Evolutionary conservation across 805 yeast species (phyloP), one percentile per base, ranked within the genome.

Genomic region (Zygosaccharomyces siamensis): DNA sequence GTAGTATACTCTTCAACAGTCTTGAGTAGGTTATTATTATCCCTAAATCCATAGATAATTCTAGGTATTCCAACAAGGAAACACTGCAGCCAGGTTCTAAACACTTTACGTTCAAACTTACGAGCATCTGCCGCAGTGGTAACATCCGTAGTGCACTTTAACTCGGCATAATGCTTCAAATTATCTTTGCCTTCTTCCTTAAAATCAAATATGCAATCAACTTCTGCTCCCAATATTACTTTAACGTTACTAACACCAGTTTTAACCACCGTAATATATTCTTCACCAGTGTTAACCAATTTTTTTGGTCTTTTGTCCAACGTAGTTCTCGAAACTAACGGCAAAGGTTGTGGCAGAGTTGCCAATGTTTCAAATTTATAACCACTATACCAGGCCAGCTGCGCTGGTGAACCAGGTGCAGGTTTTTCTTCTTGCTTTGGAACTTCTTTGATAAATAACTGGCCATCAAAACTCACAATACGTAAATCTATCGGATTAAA

Each of bases 51-150:
- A 62, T 87, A 87, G 3, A 86, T 76, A 4, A 92, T 75, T 50
- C 78, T 78, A n/a, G 85, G 82, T 18, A 93, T 77, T 3, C 99
- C 99, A 39, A 88, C 73, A 20, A 93, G 71, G 65, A 89, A 93
- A 53, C 96, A 85, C 70, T 89, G 98, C 2, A 95, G 88, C 99
- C 99, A 93, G 0, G 95, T 77, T 52, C 73, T 78, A 63, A 84
- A 79, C 39, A 93, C 70, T 67, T 89, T 89, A 47, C 74, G 76
- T 62, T 92, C 97, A 62, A 92, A 89, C 16, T 63, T 74, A 33
- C 73, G 73, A 12, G 84, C 80, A 33, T 83, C 83, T 12, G 75
- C 72, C 4, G 81, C 79, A 16, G 77, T 72, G 20, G 71, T 72
- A 0, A 92, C 73, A 5, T 75, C 71, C 39, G 76, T 71, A 2